Conservation (phyloP, 805 yeast species). For the Vanderwaltozyma yarrowii region DNA sequence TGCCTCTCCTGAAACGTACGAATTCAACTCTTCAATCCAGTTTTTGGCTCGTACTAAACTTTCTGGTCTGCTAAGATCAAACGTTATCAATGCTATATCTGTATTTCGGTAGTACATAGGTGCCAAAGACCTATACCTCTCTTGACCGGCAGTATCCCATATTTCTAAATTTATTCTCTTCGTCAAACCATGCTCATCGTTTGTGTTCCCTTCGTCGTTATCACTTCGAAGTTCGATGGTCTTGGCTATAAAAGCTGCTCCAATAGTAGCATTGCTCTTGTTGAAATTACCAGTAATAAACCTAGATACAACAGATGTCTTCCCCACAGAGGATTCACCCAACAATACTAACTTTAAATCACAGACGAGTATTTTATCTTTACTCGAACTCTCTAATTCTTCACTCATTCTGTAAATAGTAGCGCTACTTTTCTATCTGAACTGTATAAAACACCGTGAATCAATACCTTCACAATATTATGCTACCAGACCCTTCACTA, state of each 20-base stretch:
- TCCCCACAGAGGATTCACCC: conserved; percentile 66
- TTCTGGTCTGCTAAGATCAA: conserved; percentile 58
- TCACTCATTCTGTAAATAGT: neutral
- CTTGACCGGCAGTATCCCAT: conserved; percentile 88
- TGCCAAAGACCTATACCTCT: conserved; percentile 63
- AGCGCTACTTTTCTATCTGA: too few species aligned
- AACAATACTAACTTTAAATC: conserved; percentile 41
- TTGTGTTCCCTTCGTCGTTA: conserved; percentile 15
- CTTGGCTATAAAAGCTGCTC: conserved; percentile 76
- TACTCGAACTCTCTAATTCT: neutral
- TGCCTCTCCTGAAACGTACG: conserved; percentile 27
- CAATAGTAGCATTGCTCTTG: conserved; percentile 72
- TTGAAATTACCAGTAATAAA: conserved; percentile 67
- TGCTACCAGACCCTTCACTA: too few species aligned
- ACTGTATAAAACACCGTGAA: too few species aligned
- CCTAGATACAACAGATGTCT: conserved; percentile 55
- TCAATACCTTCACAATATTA: too few species aligned
- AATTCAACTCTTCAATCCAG: conserved; percentile 66
- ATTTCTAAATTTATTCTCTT: conserved; percentile 63
- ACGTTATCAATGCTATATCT: conserved; percentile 70
- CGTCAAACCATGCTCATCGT: conserved; percentile 5
- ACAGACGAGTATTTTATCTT: neutral
- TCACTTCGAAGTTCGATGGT: conserved; percentile 39
- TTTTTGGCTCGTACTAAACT: conserved; percentile 60
- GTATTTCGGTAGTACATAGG: conserved; percentile 81